Conservation (phyloP, 2,329 filamentous ascomycete genomes). For the Ambrosiella xylebori region DNA sequence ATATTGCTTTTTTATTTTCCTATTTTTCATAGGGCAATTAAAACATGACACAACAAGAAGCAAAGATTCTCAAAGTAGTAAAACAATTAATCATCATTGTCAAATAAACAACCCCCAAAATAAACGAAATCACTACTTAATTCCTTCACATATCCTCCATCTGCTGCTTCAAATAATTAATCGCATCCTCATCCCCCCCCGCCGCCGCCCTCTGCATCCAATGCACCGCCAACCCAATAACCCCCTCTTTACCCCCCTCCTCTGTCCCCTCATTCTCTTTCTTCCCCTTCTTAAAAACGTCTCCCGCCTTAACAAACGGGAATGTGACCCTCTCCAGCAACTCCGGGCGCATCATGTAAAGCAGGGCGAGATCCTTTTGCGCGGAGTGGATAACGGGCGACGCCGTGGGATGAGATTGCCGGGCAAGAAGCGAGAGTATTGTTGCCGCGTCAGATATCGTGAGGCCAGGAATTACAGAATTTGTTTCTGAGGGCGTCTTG, state of each 20-base stretch:
- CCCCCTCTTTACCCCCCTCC: slow-evolving; percentile 16
- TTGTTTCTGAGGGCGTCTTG: too few species aligned
- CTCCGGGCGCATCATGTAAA: slow-evolving; percentile 85
- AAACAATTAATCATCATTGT: too few species aligned
- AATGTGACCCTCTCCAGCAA: slow-evolving; percentile 64
- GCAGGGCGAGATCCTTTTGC: slow-evolving; percentile 80
- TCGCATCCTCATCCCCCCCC: slow-evolving; percentile 74
- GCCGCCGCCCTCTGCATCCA: slow-evolving; percentile 87
- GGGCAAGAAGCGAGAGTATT: slow-evolving; percentile 87
- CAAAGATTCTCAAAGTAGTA: too few species aligned
- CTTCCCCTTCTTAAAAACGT: slow-evolving; percentile 79
- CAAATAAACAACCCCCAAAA: too few species aligned
- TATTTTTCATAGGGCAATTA: too few species aligned
- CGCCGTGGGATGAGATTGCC: slow-evolving; percentile 64
- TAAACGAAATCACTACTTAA: too few species aligned
- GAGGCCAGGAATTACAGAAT: slow-evolving; percentile 30
- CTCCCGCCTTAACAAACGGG: slow-evolving; percentile 65
- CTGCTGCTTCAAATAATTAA: slow-evolving; percentile 60
- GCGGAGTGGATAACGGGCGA: slow-evolving; percentile 25
- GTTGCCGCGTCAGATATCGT: slow-evolving; percentile 64
- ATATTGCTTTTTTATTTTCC: too few species aligned
- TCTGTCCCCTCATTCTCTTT: slow-evolving; percentile 48
- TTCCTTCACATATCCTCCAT: slow-evolving; percentile 1
- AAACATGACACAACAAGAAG: too few species aligned
- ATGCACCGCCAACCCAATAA: slow-evolving; percentile 77